Evolutionary conservation across 106 monocot genomes (phyloP).

Genomic region (Acorus gramineus): DNA sequence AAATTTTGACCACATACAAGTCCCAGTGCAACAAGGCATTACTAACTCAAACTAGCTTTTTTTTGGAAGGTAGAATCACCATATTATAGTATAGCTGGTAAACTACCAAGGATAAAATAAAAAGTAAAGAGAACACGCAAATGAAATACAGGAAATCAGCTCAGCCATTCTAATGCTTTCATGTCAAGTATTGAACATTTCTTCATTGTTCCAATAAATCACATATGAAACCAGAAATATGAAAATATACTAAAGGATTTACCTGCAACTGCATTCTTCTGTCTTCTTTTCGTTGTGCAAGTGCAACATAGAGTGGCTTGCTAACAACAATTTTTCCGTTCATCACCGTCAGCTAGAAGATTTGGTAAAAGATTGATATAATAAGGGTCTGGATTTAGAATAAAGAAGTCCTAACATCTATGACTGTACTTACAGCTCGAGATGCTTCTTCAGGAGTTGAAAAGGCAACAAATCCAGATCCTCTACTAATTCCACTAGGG

Average conservation of each 20-base stretch:
- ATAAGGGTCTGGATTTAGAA: too few species aligned
- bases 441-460: constrained; percentile 68
- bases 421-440: constrained; percentile 46
- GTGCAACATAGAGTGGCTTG: constrained; percentile 88
- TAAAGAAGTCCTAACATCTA: not conserved
- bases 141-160: too few species aligned
- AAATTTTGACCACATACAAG: too few species aligned
- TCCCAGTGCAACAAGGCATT: too few species aligned
- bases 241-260: not conserved
- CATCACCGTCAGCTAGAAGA: constrained; percentile 57
- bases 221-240: not conserved
- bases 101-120: too few species aligned
- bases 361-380: constrained; percentile 1
- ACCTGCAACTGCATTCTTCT: constrained; percentile 79
- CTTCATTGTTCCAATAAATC: too few species aligned
- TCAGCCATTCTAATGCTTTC: too few species aligned
- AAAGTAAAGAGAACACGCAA: too few species aligned
- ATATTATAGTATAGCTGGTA: too few species aligned
- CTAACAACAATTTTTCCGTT: constrained; percentile 71
- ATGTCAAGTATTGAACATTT: too few species aligned
- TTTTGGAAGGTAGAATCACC: too few species aligned
- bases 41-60: too few species aligned
- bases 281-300: constrained; percentile 90
- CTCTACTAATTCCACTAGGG: constrained; percentile 69
- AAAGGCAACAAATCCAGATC: constrained; percentile 97